These are phyloP conservation scores for sunflower (Helianthus annuus) DNA, from an alignment of 129 eudicot genomes.

Conservation along the genomic window HanXRQr2.0-SUNRISE NC_035435.2:23171452-23171951, in stretches of 20 bases:
- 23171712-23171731: not conserved
- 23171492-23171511: too few species aligned
- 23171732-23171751: slow-evolving; percentile 6
- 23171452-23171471: too few species aligned
- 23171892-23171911: too few species aligned
- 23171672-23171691: not conserved
- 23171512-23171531: too few species aligned
- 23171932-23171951: too few species aligned
- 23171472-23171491: too few species aligned
- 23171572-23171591: slow-evolving; percentile 26
- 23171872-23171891: too few species aligned
- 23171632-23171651: slow-evolving; percentile 72
- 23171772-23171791: too few species aligned
- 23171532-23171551: too few species aligned
- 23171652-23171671: slow-evolving; percentile 8
- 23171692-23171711: slow-evolving; percentile 7
- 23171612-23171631: slow-evolving; percentile 67
- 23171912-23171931: too few species aligned
- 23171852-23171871: too few species aligned
- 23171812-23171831: slow-evolving; percentile 55
- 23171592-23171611: slow-evolving; percentile 46
- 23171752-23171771: slow-evolving; percentile 69
- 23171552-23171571: too few species aligned
- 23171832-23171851: not conserved
- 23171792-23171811: slow-evolving; percentile 74